These are phyloP conservation scores for Oryza brachyantha DNA, from an alignment of 176 grass and related monocot genomes.

Conservation along the genomic window DNA sequence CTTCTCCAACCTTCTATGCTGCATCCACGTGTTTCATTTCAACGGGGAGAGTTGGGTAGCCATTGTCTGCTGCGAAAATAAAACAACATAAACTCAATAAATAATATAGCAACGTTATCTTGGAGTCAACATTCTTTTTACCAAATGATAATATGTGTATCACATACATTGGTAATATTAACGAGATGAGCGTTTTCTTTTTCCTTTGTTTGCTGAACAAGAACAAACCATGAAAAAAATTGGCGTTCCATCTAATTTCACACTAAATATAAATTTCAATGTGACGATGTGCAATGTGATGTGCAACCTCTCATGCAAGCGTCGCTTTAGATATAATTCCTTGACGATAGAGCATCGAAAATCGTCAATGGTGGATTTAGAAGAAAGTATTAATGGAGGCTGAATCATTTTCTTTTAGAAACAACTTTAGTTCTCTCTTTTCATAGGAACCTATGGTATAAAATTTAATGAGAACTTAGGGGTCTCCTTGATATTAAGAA, in stretches of 20 bases:
- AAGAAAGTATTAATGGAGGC: too few species aligned
- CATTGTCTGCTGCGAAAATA: not conserved
- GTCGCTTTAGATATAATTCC: not conserved
- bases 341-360: not conserved
- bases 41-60: constrained; percentile 14
- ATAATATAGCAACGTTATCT: not conserved
- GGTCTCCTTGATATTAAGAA: too few species aligned
- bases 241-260: not conserved
- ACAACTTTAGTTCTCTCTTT: too few species aligned
- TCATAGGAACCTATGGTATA: too few species aligned
- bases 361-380: too few species aligned
- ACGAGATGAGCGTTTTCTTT: not conserved
- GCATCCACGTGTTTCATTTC: constrained; percentile 20
- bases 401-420: too few species aligned
- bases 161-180: not conserved
- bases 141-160: not conserved
- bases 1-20: not conserved
- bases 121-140: not conserved
- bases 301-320: not conserved
- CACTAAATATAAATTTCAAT: not conserved
- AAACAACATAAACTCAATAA: not conserved
- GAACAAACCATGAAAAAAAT: not conserved
- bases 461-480: too few species aligned
- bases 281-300: not conserved
- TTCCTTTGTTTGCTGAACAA: not conserved